These are phyloP conservation scores for sunflower (Helianthus annuus) DNA, from an alignment of 129 eudicot species.

Conservation along the genomic window HanXRQr2.0-SUNRISE NC_035441.2:157975303-157975802, in stretches of 20 bases:
- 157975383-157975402: no score
- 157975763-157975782: slow-evolving; percentile 32
- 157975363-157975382: not conserved
- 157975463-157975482: no score
- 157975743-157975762: slow-evolving; percentile 21
- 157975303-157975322: not conserved
- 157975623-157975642: no score
- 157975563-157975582: no score
- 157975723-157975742: slow-evolving; percentile 4
- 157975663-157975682: not conserved
- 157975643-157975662: no score
- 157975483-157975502: not conserved
- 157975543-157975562: not conserved
- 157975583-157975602: no score
- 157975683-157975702: slow-evolving; percentile 13
- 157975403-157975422: no score
- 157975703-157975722: slow-evolving; percentile 22
- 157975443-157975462: no score
- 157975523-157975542: not conserved
- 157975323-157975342: not conserved
- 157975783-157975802: slow-evolving; percentile 29
- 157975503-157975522: not conserved
- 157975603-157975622: no score
- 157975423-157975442: no score
- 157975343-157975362: not conserved